phyloP scores from a whole-genome alignment of 2,329 filamentous ascomycete genomes.

The Colletotrichum spaethianum region DNA sequence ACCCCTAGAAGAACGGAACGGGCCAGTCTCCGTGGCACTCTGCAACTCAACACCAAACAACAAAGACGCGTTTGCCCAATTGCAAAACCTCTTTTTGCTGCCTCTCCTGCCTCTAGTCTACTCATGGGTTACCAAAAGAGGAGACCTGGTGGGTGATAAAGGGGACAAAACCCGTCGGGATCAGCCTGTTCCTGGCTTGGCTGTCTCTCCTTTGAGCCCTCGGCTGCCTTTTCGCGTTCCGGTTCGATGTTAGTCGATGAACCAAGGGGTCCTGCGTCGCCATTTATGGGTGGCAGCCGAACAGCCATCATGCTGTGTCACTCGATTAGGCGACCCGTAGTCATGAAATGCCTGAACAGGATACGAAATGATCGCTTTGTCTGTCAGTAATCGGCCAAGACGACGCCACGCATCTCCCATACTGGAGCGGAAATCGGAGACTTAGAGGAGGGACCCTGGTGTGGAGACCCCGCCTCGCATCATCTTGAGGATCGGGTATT shows the following conservation, averaged over 20 bases:
- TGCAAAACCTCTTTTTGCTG: slow-evolving; percentile 11
- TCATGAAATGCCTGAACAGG: background rate
- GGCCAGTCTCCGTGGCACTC: background rate
- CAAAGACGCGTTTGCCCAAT: slow-evolving; percentile 16
- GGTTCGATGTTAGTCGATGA: slow-evolving; percentile 17
- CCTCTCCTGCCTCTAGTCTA: slow-evolving; percentile 1
- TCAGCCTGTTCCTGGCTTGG: slow-evolving; percentile 19
- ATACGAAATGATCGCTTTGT: slow-evolving; percentile 1
- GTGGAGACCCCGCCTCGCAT: background rate
- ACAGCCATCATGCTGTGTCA: background rate
- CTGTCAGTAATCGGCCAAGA: slow-evolving; percentile 2
- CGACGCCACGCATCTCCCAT: background rate
- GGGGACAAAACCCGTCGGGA: background rate
- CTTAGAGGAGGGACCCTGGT: background rate
- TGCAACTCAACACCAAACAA: slow-evolving; percentile 29
- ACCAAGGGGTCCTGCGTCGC: slow-evolving; percentile 20
- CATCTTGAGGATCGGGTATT: slow-evolving; percentile 5
- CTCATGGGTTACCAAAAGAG: slow-evolving; percentile 16
- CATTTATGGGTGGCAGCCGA: slow-evolving; percentile 18
- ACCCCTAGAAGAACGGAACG: background rate
- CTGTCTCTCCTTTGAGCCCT: slow-evolving; percentile 6
- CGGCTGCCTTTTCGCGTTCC: slow-evolving; percentile 1
- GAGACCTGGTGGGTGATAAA: slow-evolving; percentile 2
- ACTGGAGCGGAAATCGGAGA: background rate
- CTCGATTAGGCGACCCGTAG: background rate